Conservation (phyloP, 225 moss, liverwort and hornwort genomes). For the Neckera pumila region DNA sequence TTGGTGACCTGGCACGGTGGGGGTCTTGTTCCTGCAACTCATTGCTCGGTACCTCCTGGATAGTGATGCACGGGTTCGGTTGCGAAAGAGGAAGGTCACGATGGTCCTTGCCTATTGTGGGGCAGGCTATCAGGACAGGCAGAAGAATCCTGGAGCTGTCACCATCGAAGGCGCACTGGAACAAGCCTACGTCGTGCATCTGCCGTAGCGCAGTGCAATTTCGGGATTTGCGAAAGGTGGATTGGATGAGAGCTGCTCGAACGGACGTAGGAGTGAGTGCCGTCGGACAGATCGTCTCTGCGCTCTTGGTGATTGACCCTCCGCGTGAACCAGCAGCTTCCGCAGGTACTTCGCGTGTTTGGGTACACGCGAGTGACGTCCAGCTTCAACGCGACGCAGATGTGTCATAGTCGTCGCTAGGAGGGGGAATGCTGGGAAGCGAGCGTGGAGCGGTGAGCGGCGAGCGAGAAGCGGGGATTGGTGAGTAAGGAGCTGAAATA, state of each 20-base stretch:
- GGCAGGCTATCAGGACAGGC: conserved; percentile 67
- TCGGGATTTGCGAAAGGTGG: background rate
- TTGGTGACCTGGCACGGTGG: background rate
- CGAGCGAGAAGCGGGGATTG: too few species aligned
- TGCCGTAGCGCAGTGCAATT: conserved; percentile 6
- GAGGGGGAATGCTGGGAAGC: too few species aligned
- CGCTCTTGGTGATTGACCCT: background rate
- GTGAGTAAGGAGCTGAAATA: too few species aligned
- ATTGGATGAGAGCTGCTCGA: background rate
- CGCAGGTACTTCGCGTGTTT: conserved; percentile 31
- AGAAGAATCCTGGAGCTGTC: conserved; percentile 64
- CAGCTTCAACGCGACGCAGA: conserved; percentile 18
- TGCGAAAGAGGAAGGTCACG: conserved; percentile 31
- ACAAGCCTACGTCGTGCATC: conserved; percentile 60
- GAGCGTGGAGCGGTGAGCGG: too few species aligned
- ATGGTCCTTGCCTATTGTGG: conserved; percentile 53
- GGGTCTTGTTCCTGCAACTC: background rate
- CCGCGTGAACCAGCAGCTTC: background rate
- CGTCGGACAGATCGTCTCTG: background rate
- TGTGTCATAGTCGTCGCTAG: conserved; percentile 35
- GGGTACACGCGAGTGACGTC: background rate
- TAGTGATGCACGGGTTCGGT: background rate
- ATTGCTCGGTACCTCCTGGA: background rate
- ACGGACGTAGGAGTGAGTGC: background rate
- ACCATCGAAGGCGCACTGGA: conserved; percentile 80